Base-by-base conservation (phyloP, 2,329 filamentous ascomycete genomes). In the Trichoderma aggressivum region DNA sequence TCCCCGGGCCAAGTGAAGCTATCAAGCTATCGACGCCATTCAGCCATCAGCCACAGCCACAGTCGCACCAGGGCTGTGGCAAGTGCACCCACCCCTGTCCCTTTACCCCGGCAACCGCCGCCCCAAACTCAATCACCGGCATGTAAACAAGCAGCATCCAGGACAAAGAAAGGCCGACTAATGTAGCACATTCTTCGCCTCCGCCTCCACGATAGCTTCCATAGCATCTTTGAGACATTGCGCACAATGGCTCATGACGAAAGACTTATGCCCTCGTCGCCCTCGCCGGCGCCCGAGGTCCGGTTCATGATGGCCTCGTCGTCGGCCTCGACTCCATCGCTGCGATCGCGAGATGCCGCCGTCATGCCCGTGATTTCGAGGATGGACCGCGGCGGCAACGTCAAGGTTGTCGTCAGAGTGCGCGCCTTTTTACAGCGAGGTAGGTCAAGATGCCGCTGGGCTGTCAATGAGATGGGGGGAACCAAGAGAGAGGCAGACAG, bases 371-470 rank as follows among this genome's bases (percentile, higher is more conserved):
- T 87, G 72, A 84, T 85, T 76, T 83, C 84, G 75, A 86, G 83
- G 79, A 86, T 87, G 84, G 85, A 90, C 77, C 79, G 86, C 74
- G 91, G 90, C 73, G 92, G 92, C 71, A 96, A 96, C 81, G 93
- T 96, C 72, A 88, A 90, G 76, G 93, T 96, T 32, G 93, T 95
- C 34, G 93, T 96, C 72, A 87, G 93, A 79, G 92, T 95, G 70
- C 86, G 93, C 77, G 92, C 89, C 1, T 95, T 95, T 83, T 84
- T 96, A 72, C 91, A 89, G 61, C 84, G 93, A 89, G 93, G 93
- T 94, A 83, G 5, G 74, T 55, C n/a, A 21, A 18, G 12, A 8
- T 26, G 11, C 26, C 55, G 7, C 24, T 34, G 16, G 10, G 4
- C 21, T n/a, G 3, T 21, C 26, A 32, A 58, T 16, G 5, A 32